Base-by-base conservation (phyloP, 2,329 filamentous ascomycete species). In the Microcera coccophila region DNA sequence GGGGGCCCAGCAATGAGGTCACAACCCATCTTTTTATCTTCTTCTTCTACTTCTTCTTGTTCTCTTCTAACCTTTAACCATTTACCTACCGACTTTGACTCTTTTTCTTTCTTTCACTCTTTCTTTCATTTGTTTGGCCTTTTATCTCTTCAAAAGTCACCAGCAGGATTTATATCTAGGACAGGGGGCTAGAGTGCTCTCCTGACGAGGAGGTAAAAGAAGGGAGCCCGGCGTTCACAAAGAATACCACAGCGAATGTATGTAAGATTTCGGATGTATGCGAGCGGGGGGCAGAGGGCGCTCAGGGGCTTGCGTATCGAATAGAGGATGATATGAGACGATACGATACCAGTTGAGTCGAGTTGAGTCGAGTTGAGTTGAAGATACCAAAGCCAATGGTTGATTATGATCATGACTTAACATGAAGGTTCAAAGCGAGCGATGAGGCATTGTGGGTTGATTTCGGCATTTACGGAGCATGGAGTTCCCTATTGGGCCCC, bases 241-340 rank as follows among this genome's bases (percentile, higher is more conserved):
- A 59, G 55, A 58, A 58, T 55, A 59, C 47, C 52, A 58, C 42
- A n/a, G 28, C 14, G 37, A 39, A 37, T 44, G 45, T 48, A 50
- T 59, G 56, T 59, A 59, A 57, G 54, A 59, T 59, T 56, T 53
- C 42, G 41, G 48, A 47, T 50, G 46, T 47, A 52, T 42, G 28
- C 28, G 42, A 24, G 40, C 39, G 38, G 41, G 38, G 44, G 39
- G 32, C 28, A 40, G 42, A 20, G 39, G 29, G 29, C 7, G 11
- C 15, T n/a, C 15, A 15, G 29, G n/a, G 33, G 16, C 15, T 18
- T n/a, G 33, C 18, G 33, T 18, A n/a, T 17, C 9, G 16, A 16
- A 17, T 19, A 42, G 42, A 53, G 45, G 29, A 35, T 35, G 26
- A 38, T 32, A 40, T 19, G 38, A 21, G 33, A 38, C 29, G 38